Base-by-base conservation (phyloP, 2,329 filamentous ascomycete species). In the Trichoderma breve region DNA sequence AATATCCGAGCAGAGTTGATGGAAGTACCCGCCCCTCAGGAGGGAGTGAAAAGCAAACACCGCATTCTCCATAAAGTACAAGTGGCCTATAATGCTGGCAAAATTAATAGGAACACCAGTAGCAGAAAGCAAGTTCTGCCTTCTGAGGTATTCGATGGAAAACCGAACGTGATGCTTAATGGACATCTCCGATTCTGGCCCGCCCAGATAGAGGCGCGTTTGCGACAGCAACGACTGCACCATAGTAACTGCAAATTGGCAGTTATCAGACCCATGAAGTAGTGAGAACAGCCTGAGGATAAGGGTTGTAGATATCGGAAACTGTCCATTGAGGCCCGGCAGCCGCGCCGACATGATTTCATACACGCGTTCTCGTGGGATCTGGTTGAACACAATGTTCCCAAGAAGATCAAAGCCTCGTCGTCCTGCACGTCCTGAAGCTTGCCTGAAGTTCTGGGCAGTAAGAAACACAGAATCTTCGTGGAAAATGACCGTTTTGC, bases 391-490 rank as follows among this genome's bases (percentile, higher is more conserved):
- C 2, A 95, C 91, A 2, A 95, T 91, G 76, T 95, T 95, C 71
- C 93, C 93, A 1, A 95, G 86, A 26, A 94, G 82, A 78, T 95
- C 93, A 74, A 95, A 95, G 1, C 93, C 93, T 82, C 93, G 88
- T 80, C 93, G 90, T 75, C 93, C 93, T 36, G 93, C 91, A 84
- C 92, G 90, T 80, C 93, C 92, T 71, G 92, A 89, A 8, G 89
- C 91, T 79, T 95, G 93, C 9, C 91, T 88, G 79, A 92, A 95
- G 78, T 93, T 93, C 66, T 95, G 86, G 0, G 92, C 88, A 0
- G 91, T 93, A 57, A 95, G 82, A 77, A 88, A 94, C 3, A 92
- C 84, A 0, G 90, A 93, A 78, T 95, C 92, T 0, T 91, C 92
- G 18, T 86, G 86, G 79, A 95, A 95, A 1, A 94, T 88, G 0